Conservation (phyloP, 2,329 filamentous ascomycete genomes). For the Trichoderma brevicompactum region DNA sequence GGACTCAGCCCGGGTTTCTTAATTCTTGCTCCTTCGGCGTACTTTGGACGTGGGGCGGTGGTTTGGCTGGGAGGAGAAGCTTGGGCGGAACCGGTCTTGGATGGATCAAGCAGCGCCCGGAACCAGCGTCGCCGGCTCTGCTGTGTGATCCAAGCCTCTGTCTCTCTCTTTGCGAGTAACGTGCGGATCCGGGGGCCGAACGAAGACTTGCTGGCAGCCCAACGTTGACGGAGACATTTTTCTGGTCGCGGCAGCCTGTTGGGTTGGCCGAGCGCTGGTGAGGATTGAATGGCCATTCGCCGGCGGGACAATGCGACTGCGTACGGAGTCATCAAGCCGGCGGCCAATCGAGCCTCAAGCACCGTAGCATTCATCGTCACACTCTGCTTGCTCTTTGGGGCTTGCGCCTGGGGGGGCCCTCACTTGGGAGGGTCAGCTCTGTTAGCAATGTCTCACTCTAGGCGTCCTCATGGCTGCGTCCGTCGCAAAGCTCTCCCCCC, state of each 20-base stretch:
- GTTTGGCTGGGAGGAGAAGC: background rate
- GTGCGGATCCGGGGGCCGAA: constrained; percentile 24
- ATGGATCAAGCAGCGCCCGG: constrained; percentile 8
- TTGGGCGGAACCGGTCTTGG: constrained; percentile 11
- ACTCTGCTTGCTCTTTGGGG: constrained; percentile 2
- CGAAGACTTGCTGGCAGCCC: background rate
- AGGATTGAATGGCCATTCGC: constrained; percentile 3
- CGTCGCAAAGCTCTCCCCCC: constrained; percentile 32
- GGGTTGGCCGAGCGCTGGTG: constrained; percentile 2
- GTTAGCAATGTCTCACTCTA: constrained; percentile 32
- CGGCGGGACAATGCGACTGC: constrained; percentile 11
- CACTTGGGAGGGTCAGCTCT: constrained; percentile 19
- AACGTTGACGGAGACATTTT: constrained; percentile 9
- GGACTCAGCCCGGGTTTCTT: constrained; percentile 22
- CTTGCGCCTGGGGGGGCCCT: constrained; percentile 6
- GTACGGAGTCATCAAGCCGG: background rate
- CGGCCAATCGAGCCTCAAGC: constrained; percentile 3
- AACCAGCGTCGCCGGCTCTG: constrained; percentile 25
- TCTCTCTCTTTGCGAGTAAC: constrained; percentile 3
- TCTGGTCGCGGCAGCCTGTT: constrained; percentile 17
- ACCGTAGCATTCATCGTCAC: constrained; percentile 22
- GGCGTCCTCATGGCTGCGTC: constrained; percentile 32
- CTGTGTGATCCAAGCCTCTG: background rate
- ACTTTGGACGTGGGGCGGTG: constrained; percentile 13
- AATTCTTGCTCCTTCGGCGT: constrained; percentile 10